phyloP scores from a whole-genome alignment of 129 eudicot species.

The Mikania micrantha region DNA sequence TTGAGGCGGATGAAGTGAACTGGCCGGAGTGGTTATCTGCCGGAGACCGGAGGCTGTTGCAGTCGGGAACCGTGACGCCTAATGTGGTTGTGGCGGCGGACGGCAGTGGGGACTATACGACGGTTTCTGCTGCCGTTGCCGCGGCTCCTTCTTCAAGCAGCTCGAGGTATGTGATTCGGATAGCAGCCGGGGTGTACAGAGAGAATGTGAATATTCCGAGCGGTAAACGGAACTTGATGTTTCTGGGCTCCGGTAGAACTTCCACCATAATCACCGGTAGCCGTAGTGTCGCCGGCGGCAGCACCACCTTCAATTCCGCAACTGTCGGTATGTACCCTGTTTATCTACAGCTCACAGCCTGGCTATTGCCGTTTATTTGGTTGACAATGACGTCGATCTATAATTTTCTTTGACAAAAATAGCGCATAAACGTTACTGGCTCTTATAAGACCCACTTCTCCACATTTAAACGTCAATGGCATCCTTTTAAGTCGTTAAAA shows the following conservation, averaged over 20 bases:
- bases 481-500: too few species aligned
- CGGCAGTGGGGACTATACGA: slow-evolving; percentile 57
- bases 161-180: slow-evolving; percentile 54
- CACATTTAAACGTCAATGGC: too few species aligned
- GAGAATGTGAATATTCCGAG: slow-evolving; percentile 64
- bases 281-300: slow-evolving; percentile 61
- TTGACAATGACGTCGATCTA: too few species aligned
- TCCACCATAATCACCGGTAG: slow-evolving; percentile 59
- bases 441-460: too few species aligned
- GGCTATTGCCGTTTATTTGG: too few species aligned
- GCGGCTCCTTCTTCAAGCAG: slow-evolving; percentile 69
- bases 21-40: slow-evolving; percentile 83
- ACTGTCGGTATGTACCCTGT: too few species aligned
- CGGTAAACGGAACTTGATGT: slow-evolving; percentile 66
- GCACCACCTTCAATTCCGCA: slow-evolving; percentile 62
- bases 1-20: not conserved
- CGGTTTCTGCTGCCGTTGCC: slow-evolving; percentile 68
- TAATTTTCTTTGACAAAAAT: too few species aligned
- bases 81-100: slow-evolving; percentile 79
- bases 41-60: slow-evolving; percentile 65
- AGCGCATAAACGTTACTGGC: too few species aligned
- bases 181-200: slow-evolving; percentile 66
- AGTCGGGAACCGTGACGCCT: slow-evolving; percentile 51
- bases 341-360: too few species aligned
- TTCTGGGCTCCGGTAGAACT: slow-evolving; percentile 59